These are phyloP conservation scores for Epichloe festucae DNA, from an alignment of 2,329 filamentous ascomycete species.

Conservation along the genomic window DNA sequence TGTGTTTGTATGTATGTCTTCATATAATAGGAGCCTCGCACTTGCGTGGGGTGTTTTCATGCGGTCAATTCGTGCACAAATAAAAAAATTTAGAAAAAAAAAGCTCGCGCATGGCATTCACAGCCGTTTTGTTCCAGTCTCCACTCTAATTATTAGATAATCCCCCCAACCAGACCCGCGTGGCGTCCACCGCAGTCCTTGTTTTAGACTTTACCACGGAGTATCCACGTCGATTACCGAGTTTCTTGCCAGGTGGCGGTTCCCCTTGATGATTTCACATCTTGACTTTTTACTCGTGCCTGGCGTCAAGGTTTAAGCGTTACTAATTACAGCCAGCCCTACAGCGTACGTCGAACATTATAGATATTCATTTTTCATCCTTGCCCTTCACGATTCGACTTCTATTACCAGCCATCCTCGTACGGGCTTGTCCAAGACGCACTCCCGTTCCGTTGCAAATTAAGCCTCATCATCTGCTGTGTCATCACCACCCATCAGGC, in stretches of 20 bases:
- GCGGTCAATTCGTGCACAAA: no score
- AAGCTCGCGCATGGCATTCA: no score
- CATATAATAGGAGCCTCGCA: no score
- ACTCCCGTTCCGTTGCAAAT: neutral
- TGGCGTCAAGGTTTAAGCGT: neutral
- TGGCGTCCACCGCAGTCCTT: neutral
- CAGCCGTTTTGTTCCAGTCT: no score
- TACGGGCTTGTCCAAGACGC: neutral
- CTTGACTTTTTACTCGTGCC: neutral
- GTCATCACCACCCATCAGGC: neutral
- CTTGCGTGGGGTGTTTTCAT: no score
- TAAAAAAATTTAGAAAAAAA: no score
- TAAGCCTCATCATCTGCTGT: neutral
- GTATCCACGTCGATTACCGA: neutral
- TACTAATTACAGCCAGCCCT: neutral
- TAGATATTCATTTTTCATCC: neutral
- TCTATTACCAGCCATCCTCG: neutral
- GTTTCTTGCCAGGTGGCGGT: neutral
- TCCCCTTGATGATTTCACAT: neutral
- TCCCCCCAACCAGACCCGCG: neutral
- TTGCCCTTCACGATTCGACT: neutral
- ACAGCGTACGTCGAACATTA: neutral
- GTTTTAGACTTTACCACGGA: neutral
- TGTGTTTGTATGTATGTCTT: no score
- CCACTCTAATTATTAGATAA: no score